phyloP scores from a whole-genome alignment of 345 rosid species.

The Syzygium aqueum region DNA sequence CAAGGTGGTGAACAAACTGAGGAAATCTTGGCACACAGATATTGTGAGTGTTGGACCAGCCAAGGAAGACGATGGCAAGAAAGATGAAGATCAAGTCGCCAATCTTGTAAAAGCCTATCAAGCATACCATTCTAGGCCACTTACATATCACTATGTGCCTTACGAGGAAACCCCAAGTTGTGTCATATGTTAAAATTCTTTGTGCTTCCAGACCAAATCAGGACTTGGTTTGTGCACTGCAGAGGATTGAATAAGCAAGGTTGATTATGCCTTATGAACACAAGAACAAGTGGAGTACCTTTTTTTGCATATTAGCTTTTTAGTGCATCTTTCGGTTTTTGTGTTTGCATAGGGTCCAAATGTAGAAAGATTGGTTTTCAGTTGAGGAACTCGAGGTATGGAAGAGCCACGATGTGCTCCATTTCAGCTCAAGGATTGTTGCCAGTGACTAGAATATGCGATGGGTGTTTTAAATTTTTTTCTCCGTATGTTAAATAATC shows the following conservation, averaged over 20 bases:
- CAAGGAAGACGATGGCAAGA: background rate
- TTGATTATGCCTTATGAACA: too few species aligned
- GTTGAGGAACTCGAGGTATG: background rate
- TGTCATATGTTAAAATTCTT: background rate
- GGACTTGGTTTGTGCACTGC: background rate
- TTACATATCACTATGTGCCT: background rate
- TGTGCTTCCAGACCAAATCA: background rate
- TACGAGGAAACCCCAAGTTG: background rate
- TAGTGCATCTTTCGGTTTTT: background rate
- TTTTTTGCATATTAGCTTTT: too few species aligned
- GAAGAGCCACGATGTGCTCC: background rate
- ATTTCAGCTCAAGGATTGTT: background rate
- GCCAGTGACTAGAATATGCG: background rate
- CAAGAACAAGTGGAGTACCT: too few species aligned
- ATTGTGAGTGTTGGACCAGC: constrained; percentile 1
- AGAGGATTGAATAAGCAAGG: too few species aligned
- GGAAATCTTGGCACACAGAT: background rate
- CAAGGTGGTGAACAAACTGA: background rate
- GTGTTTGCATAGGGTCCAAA: background rate
- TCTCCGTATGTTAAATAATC: background rate
- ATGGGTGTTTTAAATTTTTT: background rate
- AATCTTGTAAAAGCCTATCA: background rate
- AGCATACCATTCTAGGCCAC: background rate
- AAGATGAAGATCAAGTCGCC: background rate
- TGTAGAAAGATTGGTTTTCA: background rate